A percentile compares a stretch with the other conserved stretches of the same genome.
phyloP scores from a whole-genome alignment of 768 basidiomycete genomes.

The Suillus luteus region DNA sequence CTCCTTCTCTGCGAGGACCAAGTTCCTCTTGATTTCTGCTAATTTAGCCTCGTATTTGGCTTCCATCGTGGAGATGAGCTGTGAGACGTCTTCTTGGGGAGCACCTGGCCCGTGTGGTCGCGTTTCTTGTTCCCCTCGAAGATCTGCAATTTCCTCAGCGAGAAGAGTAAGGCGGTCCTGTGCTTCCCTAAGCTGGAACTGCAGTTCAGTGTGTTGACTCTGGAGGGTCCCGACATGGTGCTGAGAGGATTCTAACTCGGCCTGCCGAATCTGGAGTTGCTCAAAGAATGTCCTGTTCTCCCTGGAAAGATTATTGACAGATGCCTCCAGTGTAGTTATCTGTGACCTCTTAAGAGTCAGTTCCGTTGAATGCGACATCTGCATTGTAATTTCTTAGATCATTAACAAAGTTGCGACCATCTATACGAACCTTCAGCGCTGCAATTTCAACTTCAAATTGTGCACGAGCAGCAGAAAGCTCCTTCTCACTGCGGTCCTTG shows the following conservation, averaged over 20 bases:
- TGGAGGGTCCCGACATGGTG: constrained; percentile 74
- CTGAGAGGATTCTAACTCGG: constrained; percentile 84
- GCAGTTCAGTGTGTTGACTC: constrained; percentile 78
- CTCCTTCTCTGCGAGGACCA: constrained; percentile 75
- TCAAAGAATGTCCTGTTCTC: constrained; percentile 87
- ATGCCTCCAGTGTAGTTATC: constrained; percentile 69
- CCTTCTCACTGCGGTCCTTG: constrained; percentile 76
- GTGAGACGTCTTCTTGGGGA: constrained; percentile 66
- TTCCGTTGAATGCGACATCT: constrained; percentile 75
- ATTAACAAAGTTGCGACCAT: background rate
- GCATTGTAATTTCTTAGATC: constrained; percentile 16
- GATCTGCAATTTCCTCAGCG: constrained; percentile 68
- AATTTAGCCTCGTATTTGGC: constrained; percentile 76
- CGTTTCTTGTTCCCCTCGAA: constrained; percentile 57
- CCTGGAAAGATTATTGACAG: constrained; percentile 63
- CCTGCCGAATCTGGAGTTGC: constrained; percentile 83
- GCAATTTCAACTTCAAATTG: constrained; percentile 80
- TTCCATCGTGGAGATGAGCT: constrained; percentile 73
- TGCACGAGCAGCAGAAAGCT: constrained; percentile 59
- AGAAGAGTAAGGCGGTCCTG: constrained; percentile 72
- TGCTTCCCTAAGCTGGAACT: constrained; percentile 83
- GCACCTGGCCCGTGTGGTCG: constrained; percentile 43
- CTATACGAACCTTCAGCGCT: constrained; percentile 63
- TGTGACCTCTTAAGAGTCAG: constrained; percentile 57
- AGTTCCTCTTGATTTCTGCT: constrained; percentile 65